These are phyloP conservation scores for Cordyceps cicadae DNA, from an alignment of 2,329 filamentous ascomycete genomes.

Conservation along the genomic window DNA sequence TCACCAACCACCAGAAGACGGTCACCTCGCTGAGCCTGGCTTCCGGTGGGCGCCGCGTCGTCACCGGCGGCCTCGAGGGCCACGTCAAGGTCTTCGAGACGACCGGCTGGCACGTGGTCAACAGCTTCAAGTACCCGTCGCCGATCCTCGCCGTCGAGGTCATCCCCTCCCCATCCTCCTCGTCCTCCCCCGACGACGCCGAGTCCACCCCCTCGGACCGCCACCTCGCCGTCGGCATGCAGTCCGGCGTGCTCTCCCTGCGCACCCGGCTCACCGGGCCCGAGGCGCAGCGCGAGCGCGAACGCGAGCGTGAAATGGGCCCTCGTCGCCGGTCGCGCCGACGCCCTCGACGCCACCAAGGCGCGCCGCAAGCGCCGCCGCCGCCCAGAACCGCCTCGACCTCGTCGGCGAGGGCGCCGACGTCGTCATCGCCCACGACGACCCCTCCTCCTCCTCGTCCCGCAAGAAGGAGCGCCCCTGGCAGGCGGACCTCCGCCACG, in stretches of 20 bases:
- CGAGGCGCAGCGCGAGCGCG: slow-evolving; percentile 66
- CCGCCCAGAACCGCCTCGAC: slow-evolving; percentile 53
- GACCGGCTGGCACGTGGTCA: slow-evolving; percentile 90
- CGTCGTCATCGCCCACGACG: slow-evolving; percentile 75
- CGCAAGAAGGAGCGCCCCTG: slow-evolving; percentile 60
- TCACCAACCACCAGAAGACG: slow-evolving; percentile 95
- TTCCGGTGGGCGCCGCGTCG: slow-evolving; percentile 68
- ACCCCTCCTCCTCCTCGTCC: slow-evolving; percentile 22
- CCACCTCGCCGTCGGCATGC: slow-evolving; percentile 90
- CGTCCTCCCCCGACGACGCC: slow-evolving; percentile 22
- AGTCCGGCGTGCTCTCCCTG: slow-evolving; percentile 84
- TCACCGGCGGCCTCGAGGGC: slow-evolving; percentile 85
- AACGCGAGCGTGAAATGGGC: slow-evolving; percentile 81
- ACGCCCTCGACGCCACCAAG: slow-evolving; percentile 64
- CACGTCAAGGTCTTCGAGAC: slow-evolving; percentile 98
- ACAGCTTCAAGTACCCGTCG: slow-evolving; percentile 84
- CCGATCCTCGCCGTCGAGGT: slow-evolving; percentile 81
- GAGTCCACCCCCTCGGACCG: slow-evolving; percentile 60
- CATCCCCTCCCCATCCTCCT: slow-evolving; percentile 33
- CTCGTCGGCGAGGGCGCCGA: slow-evolving; percentile 78
- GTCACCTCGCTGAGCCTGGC: slow-evolving; percentile 81
- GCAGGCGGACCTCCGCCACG: slow-evolving; percentile 75
- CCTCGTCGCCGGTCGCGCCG: slow-evolving; percentile 67
- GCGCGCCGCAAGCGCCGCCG: slow-evolving; percentile 57
- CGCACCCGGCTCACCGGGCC: slow-evolving; percentile 79